phyloP scores from a whole-genome alignment of 2,329 filamentous ascomycete species.

The Pseudogymnoascus pannorum region DNA sequence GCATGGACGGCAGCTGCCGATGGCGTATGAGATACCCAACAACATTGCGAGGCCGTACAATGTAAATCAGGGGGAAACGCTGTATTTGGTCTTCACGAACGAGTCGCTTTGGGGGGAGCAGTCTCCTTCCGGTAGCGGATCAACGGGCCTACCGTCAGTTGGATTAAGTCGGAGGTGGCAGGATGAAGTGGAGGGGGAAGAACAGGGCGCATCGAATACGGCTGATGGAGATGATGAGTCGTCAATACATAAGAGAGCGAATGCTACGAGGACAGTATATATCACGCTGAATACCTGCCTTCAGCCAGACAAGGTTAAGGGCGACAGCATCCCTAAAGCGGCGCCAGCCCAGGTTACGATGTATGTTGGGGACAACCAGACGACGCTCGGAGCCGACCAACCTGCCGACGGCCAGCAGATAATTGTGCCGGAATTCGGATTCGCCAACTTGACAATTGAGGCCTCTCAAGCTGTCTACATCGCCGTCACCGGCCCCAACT shows the following conservation, averaged over 20 bases:
- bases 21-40: slow-evolving; percentile 37
- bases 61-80: slow-evolving; percentile 53
- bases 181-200: slow-evolving; percentile 15
- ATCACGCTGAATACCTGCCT: slow-evolving; percentile 81
- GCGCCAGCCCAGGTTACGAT: slow-evolving; percentile 67
- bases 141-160: slow-evolving; percentile 26
- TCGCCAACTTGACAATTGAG: slow-evolving; percentile 48
- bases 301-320: slow-evolving; percentile 49
- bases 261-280: slow-evolving; percentile 44
- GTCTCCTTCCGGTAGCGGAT: slow-evolving; percentile 28
- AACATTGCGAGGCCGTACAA: slow-evolving; percentile 57
- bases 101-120: slow-evolving; percentile 43
- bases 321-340: slow-evolving; percentile 12
- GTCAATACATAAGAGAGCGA: slow-evolving; percentile 4
- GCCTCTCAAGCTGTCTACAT: slow-evolving; percentile 66
- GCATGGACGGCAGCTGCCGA: neutral
- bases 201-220: slow-evolving; percentile 9
- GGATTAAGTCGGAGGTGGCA: slow-evolving; percentile 18
- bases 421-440: slow-evolving; percentile 20
- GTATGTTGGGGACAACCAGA: slow-evolving; percentile 62
- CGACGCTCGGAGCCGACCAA: slow-evolving; percentile 53
- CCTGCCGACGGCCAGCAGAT: slow-evolving; percentile 14
- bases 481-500: slow-evolving; percentile 62
- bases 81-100: slow-evolving; percentile 58
- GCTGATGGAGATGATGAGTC: slow-evolving; percentile 12